These are phyloP conservation scores for Kockovaella imperatae DNA, from an alignment of 768 basidiomycete genomes.

Conservation along the genomic window DNA sequence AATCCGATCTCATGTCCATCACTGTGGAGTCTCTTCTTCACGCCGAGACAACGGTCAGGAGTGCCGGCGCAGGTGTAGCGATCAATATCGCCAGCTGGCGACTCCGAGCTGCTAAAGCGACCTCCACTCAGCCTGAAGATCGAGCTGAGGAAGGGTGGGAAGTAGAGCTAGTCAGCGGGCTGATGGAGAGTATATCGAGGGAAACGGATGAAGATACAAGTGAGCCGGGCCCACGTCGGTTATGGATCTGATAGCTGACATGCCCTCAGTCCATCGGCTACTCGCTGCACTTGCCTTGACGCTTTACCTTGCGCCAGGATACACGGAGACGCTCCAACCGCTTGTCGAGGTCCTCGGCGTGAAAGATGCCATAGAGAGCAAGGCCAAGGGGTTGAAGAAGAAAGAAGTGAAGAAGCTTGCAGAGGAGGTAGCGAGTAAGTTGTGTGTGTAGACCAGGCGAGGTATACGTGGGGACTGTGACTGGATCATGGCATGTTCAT, in stretches of 20 bases:
- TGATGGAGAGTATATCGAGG: constrained; percentile 67
- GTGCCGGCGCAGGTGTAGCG: constrained; percentile 70
- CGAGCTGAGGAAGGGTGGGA: constrained; percentile 73
- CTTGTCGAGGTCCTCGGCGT: constrained; percentile 68
- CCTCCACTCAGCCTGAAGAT: constrained; percentile 38
- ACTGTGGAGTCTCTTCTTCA: constrained; percentile 64
- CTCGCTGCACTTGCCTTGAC: constrained; percentile 69
- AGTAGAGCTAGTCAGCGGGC: constrained; percentile 69
- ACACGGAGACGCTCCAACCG: constrained; percentile 51
- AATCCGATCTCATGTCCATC: constrained; percentile 46
- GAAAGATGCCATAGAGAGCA: constrained; percentile 48
- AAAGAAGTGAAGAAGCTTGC: constrained; percentile 61
- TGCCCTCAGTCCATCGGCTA: constrained; percentile 64
- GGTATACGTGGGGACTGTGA: too few species aligned
- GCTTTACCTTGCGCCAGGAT: constrained; percentile 65
- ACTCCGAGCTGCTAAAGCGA: constrained; percentile 57
- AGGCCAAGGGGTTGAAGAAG: constrained; percentile 53
- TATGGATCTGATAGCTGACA: constrained; percentile 1
- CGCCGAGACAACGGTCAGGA: constrained; percentile 59
- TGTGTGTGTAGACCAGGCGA: constrained; percentile 7
- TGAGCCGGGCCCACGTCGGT: constrained; percentile 45
- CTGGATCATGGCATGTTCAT: too few species aligned
- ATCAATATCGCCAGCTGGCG: constrained; percentile 66
- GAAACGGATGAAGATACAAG: constrained; percentile 77
- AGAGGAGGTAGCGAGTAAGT: constrained; percentile 48